A percentile compares a stretch with the other conserved stretches of the same genome.
Evolutionary conservation across 73 alveolate species (phyloP).

Genomic region (Paramecium pentaurelia): DNA sequence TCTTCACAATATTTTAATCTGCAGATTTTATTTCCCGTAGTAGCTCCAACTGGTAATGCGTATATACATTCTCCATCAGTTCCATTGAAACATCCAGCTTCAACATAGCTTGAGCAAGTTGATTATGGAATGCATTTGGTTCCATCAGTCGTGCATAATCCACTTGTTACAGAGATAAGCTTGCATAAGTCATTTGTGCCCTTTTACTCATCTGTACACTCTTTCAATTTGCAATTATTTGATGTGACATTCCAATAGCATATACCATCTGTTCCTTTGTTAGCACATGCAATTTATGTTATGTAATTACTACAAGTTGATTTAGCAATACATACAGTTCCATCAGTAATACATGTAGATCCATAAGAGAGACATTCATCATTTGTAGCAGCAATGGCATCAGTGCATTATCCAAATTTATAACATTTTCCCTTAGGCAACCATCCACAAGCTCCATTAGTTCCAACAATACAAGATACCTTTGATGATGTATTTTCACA

Average conservation of each 20-base stretch:
- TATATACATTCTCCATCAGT: not conserved
- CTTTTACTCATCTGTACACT: not conserved
- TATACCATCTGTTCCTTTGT: not conserved
- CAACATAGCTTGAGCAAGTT: not conserved
- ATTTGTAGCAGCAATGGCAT: not conserved
- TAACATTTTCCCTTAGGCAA: not conserved
- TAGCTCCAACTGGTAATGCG: not conserved
- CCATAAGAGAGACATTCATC: not conserved
- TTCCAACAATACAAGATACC: not conserved
- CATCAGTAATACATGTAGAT: not conserved
- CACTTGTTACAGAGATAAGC: not conserved
- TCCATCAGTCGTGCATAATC: slow-evolving; percentile 21
- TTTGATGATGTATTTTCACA: not conserved
- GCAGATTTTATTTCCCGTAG: not conserved
- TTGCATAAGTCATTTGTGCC: not conserved
- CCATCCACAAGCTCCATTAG: slow-evolving; percentile 19
- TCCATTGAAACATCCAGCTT: slow-evolving; percentile 12
- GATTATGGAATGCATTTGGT: not conserved
- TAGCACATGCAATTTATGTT: not conserved
- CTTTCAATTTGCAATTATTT: not conserved
- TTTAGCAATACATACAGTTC: not conserved
- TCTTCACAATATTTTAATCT: slow-evolving; percentile 1
- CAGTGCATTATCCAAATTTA: not conserved
- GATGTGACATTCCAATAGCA: not conserved
- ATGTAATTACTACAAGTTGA: not conserved